A percentile compares a stretch with the other conserved stretches of the same genome.
phyloP scores from a whole-genome alignment of 805 yeast genomes.

The Candida methanosorbosa region DNA sequence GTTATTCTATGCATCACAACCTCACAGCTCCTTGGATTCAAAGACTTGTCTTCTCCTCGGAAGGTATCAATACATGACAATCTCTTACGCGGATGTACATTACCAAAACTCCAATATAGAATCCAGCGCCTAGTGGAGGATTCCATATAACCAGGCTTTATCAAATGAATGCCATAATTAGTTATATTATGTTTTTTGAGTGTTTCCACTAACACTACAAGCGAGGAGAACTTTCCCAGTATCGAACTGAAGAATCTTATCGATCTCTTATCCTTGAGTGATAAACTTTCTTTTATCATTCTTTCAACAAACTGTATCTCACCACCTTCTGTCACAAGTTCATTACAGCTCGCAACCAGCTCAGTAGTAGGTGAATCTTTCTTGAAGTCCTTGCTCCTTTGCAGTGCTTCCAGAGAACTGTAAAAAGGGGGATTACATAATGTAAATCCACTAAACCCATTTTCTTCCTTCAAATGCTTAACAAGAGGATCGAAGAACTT shows the following conservation, averaged over 20 bases:
- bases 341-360: constrained; percentile 26
- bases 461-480: too few species aligned
- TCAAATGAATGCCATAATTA: constrained; percentile 23
- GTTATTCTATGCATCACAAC: too few species aligned
- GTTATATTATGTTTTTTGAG: constrained; percentile 4
- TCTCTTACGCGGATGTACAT: too few species aligned
- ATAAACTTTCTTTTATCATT: constrained; percentile 25
- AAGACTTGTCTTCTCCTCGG: too few species aligned
- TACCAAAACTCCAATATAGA: constrained; percentile 30
- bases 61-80: too few species aligned
- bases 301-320: constrained; percentile 30
- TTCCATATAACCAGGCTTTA: constrained; percentile 13
- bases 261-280: constrained; percentile 1
- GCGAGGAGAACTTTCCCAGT: constrained; percentile 12
- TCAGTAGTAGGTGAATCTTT: constrained; percentile 2
- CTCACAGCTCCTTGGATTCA: too few species aligned
- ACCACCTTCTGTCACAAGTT: constrained; percentile 37
- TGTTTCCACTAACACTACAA: constrained; percentile 6
- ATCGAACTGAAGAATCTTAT: constrained; percentile 31
- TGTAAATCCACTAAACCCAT: too few species aligned
- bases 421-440: constrained; percentile 52
- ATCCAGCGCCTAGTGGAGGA: constrained; percentile 27
- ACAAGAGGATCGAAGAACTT: too few species aligned
- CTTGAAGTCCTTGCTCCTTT: constrained; percentile 16
- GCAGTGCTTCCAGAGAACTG: constrained; percentile 24